Evolutionary conservation across 1,284 basidiomycete species (phyloP).

Genomic region (Apiotrichum gracile): DNA sequence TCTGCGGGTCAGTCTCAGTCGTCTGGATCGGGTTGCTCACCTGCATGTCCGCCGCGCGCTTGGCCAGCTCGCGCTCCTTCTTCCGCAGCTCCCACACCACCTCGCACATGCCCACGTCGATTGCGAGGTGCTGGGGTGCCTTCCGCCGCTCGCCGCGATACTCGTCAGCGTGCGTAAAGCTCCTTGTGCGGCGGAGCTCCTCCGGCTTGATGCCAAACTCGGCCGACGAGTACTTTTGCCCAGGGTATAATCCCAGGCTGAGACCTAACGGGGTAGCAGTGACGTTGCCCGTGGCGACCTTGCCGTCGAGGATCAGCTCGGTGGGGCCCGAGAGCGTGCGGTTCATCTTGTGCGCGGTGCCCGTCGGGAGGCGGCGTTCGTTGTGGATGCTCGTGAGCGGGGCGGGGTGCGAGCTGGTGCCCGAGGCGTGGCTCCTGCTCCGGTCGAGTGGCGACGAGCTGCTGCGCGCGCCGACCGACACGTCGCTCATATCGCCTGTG

Average conservation of each 20-base stretch:
- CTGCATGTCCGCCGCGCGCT: slow-evolving; percentile 31
- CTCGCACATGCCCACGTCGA: slow-evolving; percentile 38
- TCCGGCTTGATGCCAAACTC: neutral
- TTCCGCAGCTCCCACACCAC: slow-evolving; percentile 30
- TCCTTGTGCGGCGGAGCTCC: slow-evolving; percentile 4
- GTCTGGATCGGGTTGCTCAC: slow-evolving; percentile 10
- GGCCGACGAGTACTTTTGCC: neutral
- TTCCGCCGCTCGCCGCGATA: slow-evolving; percentile 8
- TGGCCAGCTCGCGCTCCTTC: slow-evolving; percentile 24
- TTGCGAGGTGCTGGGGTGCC: slow-evolving; percentile 21
- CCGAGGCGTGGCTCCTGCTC: neutral
- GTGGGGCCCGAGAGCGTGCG: neutral
- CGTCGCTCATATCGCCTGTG: slow-evolving; percentile 8
- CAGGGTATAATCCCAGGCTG: neutral
- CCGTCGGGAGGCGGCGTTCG: neutral
- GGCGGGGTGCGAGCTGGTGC: too few species aligned
- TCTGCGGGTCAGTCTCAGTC: neutral
- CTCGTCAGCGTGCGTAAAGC: slow-evolving; percentile 19
- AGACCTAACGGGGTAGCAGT: neutral
- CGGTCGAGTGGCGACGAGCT: neutral
- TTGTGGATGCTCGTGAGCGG: neutral
- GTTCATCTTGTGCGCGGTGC: neutral
- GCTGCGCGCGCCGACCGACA: neutral
- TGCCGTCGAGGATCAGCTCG: neutral
- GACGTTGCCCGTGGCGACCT: neutral